Base-by-base conservation (phyloP, 441 rosid species). In the Erodium chrysanthum region DNA sequence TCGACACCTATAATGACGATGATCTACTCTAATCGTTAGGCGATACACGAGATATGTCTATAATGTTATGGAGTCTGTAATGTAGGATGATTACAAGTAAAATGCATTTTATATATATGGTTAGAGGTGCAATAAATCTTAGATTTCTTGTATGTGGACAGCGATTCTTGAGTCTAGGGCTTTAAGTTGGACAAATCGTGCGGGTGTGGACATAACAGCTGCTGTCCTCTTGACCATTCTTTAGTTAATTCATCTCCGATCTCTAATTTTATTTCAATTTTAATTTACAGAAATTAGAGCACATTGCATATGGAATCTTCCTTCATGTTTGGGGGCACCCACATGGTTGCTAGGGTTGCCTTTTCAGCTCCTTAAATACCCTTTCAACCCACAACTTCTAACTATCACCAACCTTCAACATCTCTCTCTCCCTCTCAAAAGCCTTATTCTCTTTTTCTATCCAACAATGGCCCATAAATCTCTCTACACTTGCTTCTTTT, bases 241-340 rank as follows among this genome's bases (percentile, higher is more conserved):
- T 48, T 9, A 42, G 17, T 20, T 21, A 0, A 40, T 7, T 3
- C 3, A 4, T 11, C 22, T 7, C 15, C 15, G 2, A 1, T 44
- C 8, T 9, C 8, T 9, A 1, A 7, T 2, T 44, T 44, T 14
- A n/a, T 44, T 48, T 5, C 5, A 11, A 48, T 48, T 2, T 48
- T 7, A 35, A 35, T 35, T 7, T 1, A 35, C 0, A 5, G 7
- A 42, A 9, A 52, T 5, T 52, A 0, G 5, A n/a, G 21, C 59
- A 52, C 8, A 52, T 52, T n/a, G 59, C 8, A 29, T 14, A n/a
- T 25, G 66, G 66, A 63, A 63, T 63, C 66, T 52, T 52, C 59
- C 59, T 52, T 52, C 20, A 18, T 52, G 59, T 14, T 52, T 52
- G 20, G 22, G 59, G 59, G 59, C 21, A 1, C 3, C 59, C 40